Conservation (phyloP, 129 eudicot genomes). For the Deinandra increscens region DNA sequence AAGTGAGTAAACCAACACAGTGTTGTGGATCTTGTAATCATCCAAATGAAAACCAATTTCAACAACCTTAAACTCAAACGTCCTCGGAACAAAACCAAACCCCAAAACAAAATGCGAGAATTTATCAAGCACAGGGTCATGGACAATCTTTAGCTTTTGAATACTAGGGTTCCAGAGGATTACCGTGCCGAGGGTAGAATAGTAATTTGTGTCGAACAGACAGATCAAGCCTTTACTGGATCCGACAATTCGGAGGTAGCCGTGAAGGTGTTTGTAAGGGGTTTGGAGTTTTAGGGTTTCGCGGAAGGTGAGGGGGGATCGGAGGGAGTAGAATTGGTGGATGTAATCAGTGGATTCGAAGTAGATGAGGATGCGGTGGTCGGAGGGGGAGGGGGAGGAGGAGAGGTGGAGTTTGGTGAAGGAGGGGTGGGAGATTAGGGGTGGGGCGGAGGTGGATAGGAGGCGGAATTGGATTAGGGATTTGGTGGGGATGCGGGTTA, state of each 20-base stretch:
- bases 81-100: slow-evolving; percentile 45
- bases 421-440: slow-evolving; percentile 38
- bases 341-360: slow-evolving; percentile 41
- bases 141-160: slow-evolving; percentile 21
- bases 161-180: slow-evolving; percentile 48
- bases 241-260: slow-evolving; percentile 40
- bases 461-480: slow-evolving; percentile 33
- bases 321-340: slow-evolving; percentile 31
- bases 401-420: slow-evolving; percentile 44
- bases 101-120: slow-evolving; percentile 43
- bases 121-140: neutral
- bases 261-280: slow-evolving; percentile 34
- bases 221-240: slow-evolving; percentile 43
- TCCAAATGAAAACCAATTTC: slow-evolving; percentile 30
- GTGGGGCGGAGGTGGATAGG: slow-evolving; percentile 26
- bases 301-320: slow-evolving; percentile 23
- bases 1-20: slow-evolving; percentile 33
- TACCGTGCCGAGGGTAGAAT: slow-evolving; percentile 23
- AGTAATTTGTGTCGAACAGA: slow-evolving; percentile 43
- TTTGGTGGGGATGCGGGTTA: slow-evolving; percentile 36
- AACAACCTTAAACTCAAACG: slow-evolving; percentile 41
- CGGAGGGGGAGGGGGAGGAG: slow-evolving; percentile 22
- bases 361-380: slow-evolving; percentile 34
- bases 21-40: neutral
- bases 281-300: slow-evolving; percentile 19